These are phyloP conservation scores for Fusarium sublunatum DNA, from an alignment of 2,329 filamentous ascomycete genomes.

Conservation along the genomic window DNA sequence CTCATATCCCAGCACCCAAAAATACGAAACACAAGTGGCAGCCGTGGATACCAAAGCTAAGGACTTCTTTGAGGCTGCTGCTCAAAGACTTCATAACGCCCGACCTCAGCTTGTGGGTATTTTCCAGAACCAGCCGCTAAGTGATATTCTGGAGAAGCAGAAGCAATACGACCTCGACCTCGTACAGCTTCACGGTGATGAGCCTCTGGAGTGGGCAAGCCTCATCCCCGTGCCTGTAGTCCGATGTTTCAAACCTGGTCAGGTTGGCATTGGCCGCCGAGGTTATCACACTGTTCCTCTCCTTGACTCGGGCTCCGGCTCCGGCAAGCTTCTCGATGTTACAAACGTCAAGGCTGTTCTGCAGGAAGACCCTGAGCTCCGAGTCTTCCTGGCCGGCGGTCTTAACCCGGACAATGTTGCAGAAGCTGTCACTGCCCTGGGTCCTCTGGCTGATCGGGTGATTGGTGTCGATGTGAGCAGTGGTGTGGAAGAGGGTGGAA, in stretches of 20 bases:
- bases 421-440: conserved; percentile 71
- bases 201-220: conserved; percentile 90
- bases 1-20: conserved; percentile 64
- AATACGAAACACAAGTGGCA: conserved; percentile 48
- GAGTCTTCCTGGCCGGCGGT: conserved; percentile 86
- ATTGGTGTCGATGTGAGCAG: conserved; percentile 93
- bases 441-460: conserved; percentile 69
- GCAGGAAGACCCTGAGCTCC: conserved; percentile 74
- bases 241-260: conserved; percentile 81
- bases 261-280: conserved; percentile 76
- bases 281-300: conserved; percentile 87
- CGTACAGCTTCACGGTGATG: conserved; percentile 91
- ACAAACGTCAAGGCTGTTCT: conserved; percentile 75
- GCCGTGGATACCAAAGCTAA: conserved; percentile 54
- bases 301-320: conserved; percentile 87
- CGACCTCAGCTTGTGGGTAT: conserved; percentile 88
- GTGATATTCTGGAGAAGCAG: conserved; percentile 83
- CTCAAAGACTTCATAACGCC: conserved; percentile 60
- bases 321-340: conserved; percentile 81
- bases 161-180: conserved; percentile 82
- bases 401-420: conserved; percentile 82
- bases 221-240: conserved; percentile 94
- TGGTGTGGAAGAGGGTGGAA: conserved; percentile 86
- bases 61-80: conserved; percentile 78
- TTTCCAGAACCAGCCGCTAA: conserved; percentile 89